phyloP scores from a whole-genome alignment of 2,329 filamentous ascomycete genomes.

The Colletotrichum theobromicola region DNA sequence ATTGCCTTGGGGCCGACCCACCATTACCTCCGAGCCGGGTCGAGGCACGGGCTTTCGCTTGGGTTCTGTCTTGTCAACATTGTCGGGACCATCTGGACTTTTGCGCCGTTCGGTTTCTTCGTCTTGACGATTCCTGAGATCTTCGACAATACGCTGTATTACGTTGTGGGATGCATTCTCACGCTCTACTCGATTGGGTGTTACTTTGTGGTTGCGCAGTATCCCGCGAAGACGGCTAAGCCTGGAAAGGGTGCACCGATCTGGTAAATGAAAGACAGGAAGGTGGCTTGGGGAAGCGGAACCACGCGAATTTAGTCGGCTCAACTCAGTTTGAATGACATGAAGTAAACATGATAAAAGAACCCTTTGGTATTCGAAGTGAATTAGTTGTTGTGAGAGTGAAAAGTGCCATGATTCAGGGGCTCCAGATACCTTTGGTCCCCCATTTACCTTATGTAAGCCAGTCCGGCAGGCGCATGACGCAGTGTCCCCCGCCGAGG shows the following conservation, averaged over 20 bases:
- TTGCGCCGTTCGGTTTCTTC: neutral
- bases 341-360: neutral
- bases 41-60: constrained; percentile 9
- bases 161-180: neutral
- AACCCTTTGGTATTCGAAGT: neutral
- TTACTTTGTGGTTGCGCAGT: neutral
- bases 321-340: no score
- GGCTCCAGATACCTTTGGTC: neutral
- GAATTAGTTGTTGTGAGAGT: neutral
- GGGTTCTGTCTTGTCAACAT: constrained; percentile 12
- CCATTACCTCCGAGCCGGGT: constrained; percentile 5
- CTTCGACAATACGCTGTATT: neutral
- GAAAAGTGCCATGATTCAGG: neutral
- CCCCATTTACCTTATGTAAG: neutral
- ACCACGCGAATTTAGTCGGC: no score
- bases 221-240: neutral
- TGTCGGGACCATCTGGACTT: constrained; percentile 1
- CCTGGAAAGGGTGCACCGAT: neutral
- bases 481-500: neutral
- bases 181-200: neutral
- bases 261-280: neutral
- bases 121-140: neutral
- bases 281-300: no score
- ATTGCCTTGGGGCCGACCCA: constrained; percentile 9
- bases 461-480: neutral